Base-by-base conservation (phyloP, 164 flowering plant genomes). In the Vitis cinerea region DNA sequence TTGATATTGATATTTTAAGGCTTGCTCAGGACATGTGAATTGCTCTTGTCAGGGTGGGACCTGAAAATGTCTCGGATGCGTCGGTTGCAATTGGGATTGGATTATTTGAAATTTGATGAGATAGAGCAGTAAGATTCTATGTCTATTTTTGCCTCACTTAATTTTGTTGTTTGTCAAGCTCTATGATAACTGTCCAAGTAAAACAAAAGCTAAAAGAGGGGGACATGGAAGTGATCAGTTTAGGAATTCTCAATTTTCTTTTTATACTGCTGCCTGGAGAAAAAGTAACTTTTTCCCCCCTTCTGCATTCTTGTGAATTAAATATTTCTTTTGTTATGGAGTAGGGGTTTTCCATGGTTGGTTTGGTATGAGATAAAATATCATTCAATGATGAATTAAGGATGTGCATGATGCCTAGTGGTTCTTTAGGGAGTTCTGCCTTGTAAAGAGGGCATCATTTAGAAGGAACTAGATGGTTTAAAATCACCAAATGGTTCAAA, bases 21-120 rank as follows among this genome's bases (percentile, higher is more conserved):
- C 7, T 27, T 48, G 47, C 47, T 64, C n/a, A 27, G 67, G 16
- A 51, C 49, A 29, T 29, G 17, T 71, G 23, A n/a, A 12, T 71
- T 71, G 55, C 74, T 75, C 17, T 17, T 84, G 60, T 53, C 86
- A 94, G 99, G 97, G 49, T 95, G 98, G 99, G 89, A 83, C 71
- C 66, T 90, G 72, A 88, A 81, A 78, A 48, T 87, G 67, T 79
- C 91, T 75, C 88, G 97, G 70, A 79, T 88, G 72, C 90, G 97
- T 50, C 88, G 84, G 59, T 72, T 95, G 82, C 93, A 93, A 74
- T 71, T 93, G 80, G 90, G 97, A 52, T 77, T 95, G 88, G 82
- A 87, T 57, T 93, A 87, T 83, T 80, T 91, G 82, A 88, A 85
- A 74, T 84, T 78, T 81, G 90, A 93, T 37, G 98, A 93, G 73